Evolutionary conservation across 2,329 filamentous ascomycete species (phyloP).

Genomic region (Proliferodiscus dingleyae): DNA sequence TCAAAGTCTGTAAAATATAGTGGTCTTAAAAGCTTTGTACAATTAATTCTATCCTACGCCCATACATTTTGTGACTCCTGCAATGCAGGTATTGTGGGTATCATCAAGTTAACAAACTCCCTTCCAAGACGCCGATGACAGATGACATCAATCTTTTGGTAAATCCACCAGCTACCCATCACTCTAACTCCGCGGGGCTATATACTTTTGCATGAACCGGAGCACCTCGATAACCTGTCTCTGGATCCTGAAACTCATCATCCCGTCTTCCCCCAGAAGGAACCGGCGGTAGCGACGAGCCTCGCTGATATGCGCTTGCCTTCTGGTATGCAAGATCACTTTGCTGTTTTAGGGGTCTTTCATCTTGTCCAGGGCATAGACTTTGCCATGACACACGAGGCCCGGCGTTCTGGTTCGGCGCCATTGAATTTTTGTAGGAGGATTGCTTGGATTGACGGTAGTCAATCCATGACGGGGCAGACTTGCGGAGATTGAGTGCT

Average conservation of each 20-base stretch:
- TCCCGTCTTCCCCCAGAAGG: background rate
- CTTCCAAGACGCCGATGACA: background rate
- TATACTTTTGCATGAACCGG: background rate
- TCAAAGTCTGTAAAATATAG: background rate
- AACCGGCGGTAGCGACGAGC: background rate
- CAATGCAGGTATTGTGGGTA: background rate
- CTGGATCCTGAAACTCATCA: background rate
- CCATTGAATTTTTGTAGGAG: constrained; percentile 2
- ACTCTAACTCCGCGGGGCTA: constrained; percentile 3
- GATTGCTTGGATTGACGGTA: background rate
- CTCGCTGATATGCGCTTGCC: constrained; percentile 1
- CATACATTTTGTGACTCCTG: background rate
- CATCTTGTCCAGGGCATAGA: background rate
- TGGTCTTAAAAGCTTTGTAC: background rate
- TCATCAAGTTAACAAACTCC: background rate
- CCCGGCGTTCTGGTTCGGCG: constrained; percentile 2
- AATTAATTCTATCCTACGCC: background rate
- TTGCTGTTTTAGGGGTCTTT: constrained; percentile 6
- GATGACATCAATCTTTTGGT: background rate
- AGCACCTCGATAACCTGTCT: background rate
- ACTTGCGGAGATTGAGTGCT: constrained; percentile 9
- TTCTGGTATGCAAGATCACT: constrained; percentile 3
- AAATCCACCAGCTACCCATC: background rate
- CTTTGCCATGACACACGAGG: constrained; percentile 12
- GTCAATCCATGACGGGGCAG: background rate